Conservation (phyloP, 2,329 filamentous ascomycete species). For the Claviceps monticola region DNA sequence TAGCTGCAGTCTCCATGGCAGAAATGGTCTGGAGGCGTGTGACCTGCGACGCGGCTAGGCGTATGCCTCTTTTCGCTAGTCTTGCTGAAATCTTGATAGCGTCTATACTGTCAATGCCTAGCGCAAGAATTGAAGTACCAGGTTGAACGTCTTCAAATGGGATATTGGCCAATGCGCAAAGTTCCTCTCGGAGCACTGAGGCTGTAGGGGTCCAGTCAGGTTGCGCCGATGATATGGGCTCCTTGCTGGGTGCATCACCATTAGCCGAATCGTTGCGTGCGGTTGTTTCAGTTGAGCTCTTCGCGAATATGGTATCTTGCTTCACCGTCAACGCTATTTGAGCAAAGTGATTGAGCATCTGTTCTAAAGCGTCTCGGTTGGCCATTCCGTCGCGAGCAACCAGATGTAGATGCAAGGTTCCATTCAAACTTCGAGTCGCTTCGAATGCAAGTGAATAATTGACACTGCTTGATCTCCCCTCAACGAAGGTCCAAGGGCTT, state of each 20-base stretch:
- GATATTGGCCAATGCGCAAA: conserved; percentile 48
- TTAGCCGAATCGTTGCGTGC: not conserved
- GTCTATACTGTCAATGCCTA: conserved; percentile 88
- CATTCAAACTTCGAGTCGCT: conserved; percentile 37
- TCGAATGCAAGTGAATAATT: conserved; percentile 75
- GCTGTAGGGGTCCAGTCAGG: conserved; percentile 24
- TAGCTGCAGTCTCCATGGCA: conserved; percentile 12
- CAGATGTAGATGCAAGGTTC: conserved; percentile 40
- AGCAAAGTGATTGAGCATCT: conserved; percentile 28
- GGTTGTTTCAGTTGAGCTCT: not conserved
- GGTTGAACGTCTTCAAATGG: conserved; percentile 36
- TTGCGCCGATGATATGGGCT: not conserved
- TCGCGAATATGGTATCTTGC: conserved; percentile 5
- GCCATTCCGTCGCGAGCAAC: conserved; percentile 37
- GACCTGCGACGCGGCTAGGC: conserved; percentile 59
- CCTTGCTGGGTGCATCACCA: too few species aligned
- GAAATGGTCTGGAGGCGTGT: conserved; percentile 58
- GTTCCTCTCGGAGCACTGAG: conserved; percentile 39
- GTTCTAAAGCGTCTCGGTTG: conserved; percentile 15
- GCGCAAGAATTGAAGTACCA: conserved; percentile 56
- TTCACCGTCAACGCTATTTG: conserved; percentile 7
- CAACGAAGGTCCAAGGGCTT: conserved; percentile 39
- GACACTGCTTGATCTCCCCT: conserved; percentile 30
- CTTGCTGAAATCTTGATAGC: conserved; percentile 69
- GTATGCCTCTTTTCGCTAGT: conserved; percentile 46